Base-by-base conservation (phyloP, 1,284 basidiomycete genomes). In the Tetrapyrgos nigripes region DNA sequence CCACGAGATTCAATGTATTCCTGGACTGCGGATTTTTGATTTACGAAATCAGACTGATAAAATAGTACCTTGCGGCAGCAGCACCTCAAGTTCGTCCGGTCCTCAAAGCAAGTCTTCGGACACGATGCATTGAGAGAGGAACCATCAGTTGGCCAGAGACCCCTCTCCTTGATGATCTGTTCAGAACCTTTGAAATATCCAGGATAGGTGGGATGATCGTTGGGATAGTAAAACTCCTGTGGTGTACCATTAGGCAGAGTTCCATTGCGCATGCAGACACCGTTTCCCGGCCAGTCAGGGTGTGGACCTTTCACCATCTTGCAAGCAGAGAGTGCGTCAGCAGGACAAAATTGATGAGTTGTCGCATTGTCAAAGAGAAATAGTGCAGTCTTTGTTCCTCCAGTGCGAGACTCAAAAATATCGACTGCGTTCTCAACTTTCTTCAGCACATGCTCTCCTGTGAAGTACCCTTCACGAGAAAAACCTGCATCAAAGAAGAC, bases 351-450 rank as follows among this genome's bases (percentile, higher is more conserved):
- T n/a, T n/a, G n/a, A n/a, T n/a, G n/a, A n/a, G n/a, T n/a, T n/a
- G n/a, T n/a, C n/a, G n/a, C n/a, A n/a, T n/a, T n/a, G n/a, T 78
- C 72, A 64, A 74, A 77, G 6, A 73, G 23, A 57, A 76, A 76
- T 2, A 76, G 64, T 10, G 64, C 75, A 9, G 62, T 67, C 5
- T 62, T 60, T 48, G 68, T 60, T 0, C 66, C 59, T 13, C 70
- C 64, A 21, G 68, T 73, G n/a, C 65, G 56, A 1, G 51, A 61
- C 57, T 76, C 68, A 51, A 77, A 72, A 48, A 78, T 68, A 49
- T 75, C 64, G 49, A 77, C 73, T 2, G 71, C 72, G 11, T 62
- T 58, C 11, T 69, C 64, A 23, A 69, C 64, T 46, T 75, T 70
- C 21, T 49, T 4, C 13, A 77, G 26, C 2, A 76, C 27, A 35